Percentiles rank a stretch among this genome's conserved stretches.
phyloP scores from a whole-genome alignment of 2,329 filamentous ascomycete genomes.

The Botrytis deweyae region DNA sequence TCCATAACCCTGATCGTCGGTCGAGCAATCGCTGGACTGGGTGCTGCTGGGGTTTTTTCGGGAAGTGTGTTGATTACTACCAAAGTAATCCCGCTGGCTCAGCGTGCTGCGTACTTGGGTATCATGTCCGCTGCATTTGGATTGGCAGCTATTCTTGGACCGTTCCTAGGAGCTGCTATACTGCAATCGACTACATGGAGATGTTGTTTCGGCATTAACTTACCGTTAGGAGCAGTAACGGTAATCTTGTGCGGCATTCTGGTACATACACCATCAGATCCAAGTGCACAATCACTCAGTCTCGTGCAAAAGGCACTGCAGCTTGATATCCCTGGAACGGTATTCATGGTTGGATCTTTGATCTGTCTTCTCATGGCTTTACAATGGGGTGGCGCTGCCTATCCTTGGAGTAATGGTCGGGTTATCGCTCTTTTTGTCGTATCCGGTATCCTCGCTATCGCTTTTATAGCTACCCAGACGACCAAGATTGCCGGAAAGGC shows the following conservation, averaged over 20 bases:
- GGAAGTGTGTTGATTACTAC: slow-evolving; percentile 3
- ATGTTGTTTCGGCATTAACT: slow-evolving; percentile 17
- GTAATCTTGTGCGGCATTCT: neutral
- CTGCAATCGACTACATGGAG: slow-evolving; percentile 5
- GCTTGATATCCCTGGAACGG: slow-evolving; percentile 6
- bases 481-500: slow-evolving; percentile 38
- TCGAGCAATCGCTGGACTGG: slow-evolving; percentile 12
- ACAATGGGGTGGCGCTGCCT: slow-evolving; percentile 43
- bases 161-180: slow-evolving; percentile 19
- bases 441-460: slow-evolving; percentile 35
- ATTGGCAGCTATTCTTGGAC: slow-evolving; percentile 3
- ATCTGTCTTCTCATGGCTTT: slow-evolving; percentile 38
- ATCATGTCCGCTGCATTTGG: slow-evolving; percentile 16
- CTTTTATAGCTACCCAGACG: slow-evolving; percentile 36
- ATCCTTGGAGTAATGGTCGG: slow-evolving; percentile 26
- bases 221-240: slow-evolving; percentile 7
- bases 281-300: neutral
- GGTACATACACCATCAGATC: slow-evolving; percentile 8
- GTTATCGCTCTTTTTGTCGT: slow-evolving; percentile 40
- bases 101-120: slow-evolving; percentile 12
- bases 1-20: slow-evolving; percentile 7
- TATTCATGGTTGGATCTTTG: slow-evolving; percentile 14
- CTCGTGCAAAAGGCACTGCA: slow-evolving; percentile 5
- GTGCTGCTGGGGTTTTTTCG: slow-evolving; percentile 1
- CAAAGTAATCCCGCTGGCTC: slow-evolving; percentile 7